These are phyloP conservation scores for Annona squamosa DNA, from an alignment of 164 flowering plant genomes.

Conservation along the genomic window DNA sequence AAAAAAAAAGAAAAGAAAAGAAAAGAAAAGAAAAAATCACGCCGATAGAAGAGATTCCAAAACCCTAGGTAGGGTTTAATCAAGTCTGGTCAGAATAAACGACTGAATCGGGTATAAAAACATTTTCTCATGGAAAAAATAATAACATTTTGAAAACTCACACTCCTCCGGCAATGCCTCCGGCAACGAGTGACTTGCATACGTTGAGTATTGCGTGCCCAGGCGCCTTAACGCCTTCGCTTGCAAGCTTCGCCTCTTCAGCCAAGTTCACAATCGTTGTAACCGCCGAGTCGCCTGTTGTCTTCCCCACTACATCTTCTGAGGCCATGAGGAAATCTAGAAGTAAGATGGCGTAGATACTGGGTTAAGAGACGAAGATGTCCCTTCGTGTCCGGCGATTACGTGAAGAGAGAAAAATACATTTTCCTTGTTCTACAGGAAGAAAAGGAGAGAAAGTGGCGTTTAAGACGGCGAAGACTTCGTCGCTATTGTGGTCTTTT, in stretches of 20 bases:
- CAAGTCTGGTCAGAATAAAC: background rate
- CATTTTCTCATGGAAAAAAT: too few species aligned
- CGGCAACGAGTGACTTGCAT: constrained; percentile 86
- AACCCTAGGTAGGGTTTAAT: background rate
- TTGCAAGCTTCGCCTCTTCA: constrained; percentile 81
- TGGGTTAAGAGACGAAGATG: too few species aligned
- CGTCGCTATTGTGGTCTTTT: too few species aligned
- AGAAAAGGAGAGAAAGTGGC: too few species aligned
- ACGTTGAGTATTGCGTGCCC: constrained; percentile 46
- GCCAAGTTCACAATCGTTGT: constrained; percentile 84
- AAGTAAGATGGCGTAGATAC: too few species aligned
- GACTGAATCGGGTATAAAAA: too few species aligned
- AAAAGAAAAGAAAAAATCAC: background rate
- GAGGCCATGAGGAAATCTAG: constrained; percentile 37
- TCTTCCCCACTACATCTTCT: constrained; percentile 51
- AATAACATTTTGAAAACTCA: constrained; percentile 6
- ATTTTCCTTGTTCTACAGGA: too few species aligned
- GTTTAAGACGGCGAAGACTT: too few species aligned
- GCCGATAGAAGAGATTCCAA: background rate
- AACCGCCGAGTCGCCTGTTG: constrained; percentile 65
- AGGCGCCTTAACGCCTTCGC: constrained; percentile 76
- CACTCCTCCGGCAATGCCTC: constrained; percentile 96
- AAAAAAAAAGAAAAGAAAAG: background rate
- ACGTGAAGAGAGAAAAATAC: too few species aligned
- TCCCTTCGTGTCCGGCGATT: too few species aligned